Percentiles rank a stretch among this genome's conserved stretches.
These are phyloP conservation scores for Boletus fagicola DNA, from an alignment of 768 basidiomycete genomes.

Conservation along the genomic window DNA sequence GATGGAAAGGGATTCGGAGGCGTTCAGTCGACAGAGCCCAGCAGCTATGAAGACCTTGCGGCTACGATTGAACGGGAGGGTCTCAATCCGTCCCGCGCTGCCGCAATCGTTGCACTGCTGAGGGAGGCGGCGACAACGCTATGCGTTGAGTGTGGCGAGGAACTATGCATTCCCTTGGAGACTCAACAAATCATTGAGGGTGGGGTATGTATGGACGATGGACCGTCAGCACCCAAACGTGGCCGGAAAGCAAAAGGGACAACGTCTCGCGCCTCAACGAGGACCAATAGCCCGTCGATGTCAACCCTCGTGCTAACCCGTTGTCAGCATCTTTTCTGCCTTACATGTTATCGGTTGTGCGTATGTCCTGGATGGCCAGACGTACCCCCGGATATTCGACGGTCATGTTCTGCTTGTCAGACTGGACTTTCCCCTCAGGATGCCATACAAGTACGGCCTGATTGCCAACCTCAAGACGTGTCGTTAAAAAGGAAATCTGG, in stretches of 20 bases:
- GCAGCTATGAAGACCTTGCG: slow-evolving; percentile 74
- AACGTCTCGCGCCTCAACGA: slow-evolving; percentile 66
- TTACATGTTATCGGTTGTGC: slow-evolving; percentile 77
- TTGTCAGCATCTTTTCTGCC: slow-evolving; percentile 93
- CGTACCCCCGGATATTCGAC: slow-evolving; percentile 51
- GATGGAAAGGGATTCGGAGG: slow-evolving; percentile 61
- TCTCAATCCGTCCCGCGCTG: slow-evolving; percentile 68
- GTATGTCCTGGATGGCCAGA: slow-evolving; percentile 83
- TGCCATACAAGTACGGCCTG: slow-evolving; percentile 77
- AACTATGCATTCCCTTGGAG: slow-evolving; percentile 60
- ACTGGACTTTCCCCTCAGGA: slow-evolving; percentile 64
- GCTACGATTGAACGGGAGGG: slow-evolving; percentile 76
- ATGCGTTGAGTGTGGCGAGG: slow-evolving; percentile 83
- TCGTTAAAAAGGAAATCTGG: slow-evolving; percentile 58
- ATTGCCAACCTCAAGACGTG: slow-evolving; percentile 42
- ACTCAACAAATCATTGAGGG: slow-evolving; percentile 37
- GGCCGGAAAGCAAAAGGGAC: slow-evolving; percentile 53
- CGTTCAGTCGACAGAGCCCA: slow-evolving; percentile 44
- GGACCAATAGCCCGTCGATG: slow-evolving; percentile 66
- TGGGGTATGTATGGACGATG: slow-evolving; percentile 50
- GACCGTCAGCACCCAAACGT: slow-evolving; percentile 47
- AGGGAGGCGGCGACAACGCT: slow-evolving; percentile 85
- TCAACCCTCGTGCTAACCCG: slow-evolving; percentile 77
- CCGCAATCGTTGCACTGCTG: slow-evolving; percentile 80
- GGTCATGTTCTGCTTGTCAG: slow-evolving; percentile 79